Evolutionary conservation across 169 alveolate genomes (phyloP).

Genomic region (Plasmodium knowlesi): DNA sequence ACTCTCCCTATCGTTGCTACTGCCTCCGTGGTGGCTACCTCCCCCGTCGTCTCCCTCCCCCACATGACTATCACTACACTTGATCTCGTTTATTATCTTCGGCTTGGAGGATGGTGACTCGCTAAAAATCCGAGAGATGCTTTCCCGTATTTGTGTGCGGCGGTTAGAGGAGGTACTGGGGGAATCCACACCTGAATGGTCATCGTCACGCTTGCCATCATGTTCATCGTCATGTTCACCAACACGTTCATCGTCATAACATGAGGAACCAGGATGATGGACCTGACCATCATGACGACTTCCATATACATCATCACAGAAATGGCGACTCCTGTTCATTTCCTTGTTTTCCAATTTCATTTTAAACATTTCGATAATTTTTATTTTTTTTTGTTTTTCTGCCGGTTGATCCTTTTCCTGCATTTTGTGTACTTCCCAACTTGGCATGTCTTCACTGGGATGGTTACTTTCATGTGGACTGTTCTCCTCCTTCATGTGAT

Average conservation of each 20-base stretch:
- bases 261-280: background rate
- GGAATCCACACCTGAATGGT: background rate
- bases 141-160: constrained; percentile 18
- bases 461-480: background rate
- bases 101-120: constrained; percentile 60
- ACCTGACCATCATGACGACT: too few species aligned
- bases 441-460: background rate
- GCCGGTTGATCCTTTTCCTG: background rate
- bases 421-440: background rate
- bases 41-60: background rate
- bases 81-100: constrained; percentile 46
- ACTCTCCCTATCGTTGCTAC: background rate
- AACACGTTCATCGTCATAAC: background rate
- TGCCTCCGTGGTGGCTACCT: background rate
- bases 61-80: background rate
- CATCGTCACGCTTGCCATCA: background rate
- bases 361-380: background rate
- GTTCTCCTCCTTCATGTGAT: background rate
- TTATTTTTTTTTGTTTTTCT: background rate
- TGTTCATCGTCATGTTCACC: background rate
- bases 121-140: constrained; percentile 27
- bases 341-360: constrained; percentile 8
- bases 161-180: background rate
- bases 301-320: background rate
- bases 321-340: background rate